phyloP scores from a whole-genome alignment of 2,329 filamentous ascomycete species.

The Sporothrix pseudoabietina region DNA sequence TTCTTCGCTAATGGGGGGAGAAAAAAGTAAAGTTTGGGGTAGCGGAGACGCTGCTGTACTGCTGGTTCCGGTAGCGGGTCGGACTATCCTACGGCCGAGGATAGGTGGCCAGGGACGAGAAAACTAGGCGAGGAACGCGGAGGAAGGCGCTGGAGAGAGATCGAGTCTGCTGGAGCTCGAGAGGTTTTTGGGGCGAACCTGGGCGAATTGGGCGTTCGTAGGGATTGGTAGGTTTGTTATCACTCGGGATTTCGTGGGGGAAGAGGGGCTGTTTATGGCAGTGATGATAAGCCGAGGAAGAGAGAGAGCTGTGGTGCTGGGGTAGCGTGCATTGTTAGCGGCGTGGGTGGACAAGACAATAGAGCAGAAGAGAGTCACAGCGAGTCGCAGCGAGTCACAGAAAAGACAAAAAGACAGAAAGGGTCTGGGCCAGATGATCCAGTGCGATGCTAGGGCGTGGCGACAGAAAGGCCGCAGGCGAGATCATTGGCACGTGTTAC shows the following conservation, averaged over 20 bases:
- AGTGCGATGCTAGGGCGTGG: not conserved
- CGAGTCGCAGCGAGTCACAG: not conserved
- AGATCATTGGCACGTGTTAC: slow-evolving; percentile 27
- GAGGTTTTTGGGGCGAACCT: slow-evolving; percentile 11
- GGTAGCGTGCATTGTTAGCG: slow-evolving; percentile 6
- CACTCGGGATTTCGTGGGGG: slow-evolving; percentile 7
- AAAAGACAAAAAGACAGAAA: not conserved
- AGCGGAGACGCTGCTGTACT: slow-evolving; percentile 25
- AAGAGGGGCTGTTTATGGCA: slow-evolving; percentile 14
- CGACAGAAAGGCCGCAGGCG: slow-evolving; percentile 2
- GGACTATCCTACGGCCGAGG: slow-evolving; percentile 32
- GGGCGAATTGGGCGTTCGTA: not conserved
- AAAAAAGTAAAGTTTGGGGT: slow-evolving; percentile 26
- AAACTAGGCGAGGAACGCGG: not conserved
- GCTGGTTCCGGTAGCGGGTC: slow-evolving; percentile 23
- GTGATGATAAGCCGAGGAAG: slow-evolving; percentile 29
- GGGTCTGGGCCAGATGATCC: slow-evolving; percentile 4
- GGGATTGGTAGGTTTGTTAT: slow-evolving; percentile 8
- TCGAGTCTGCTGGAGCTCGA: slow-evolving; percentile 15
- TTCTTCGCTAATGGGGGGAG: slow-evolving; percentile 65
- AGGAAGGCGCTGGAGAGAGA: slow-evolving; percentile 4
- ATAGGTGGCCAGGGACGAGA: slow-evolving; percentile 11
- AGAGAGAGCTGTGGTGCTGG: not conserved
- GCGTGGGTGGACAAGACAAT: not conserved
- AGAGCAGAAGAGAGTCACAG: not conserved